Conservation (phyloP, 306 rosid species). For the Elaeagnus macrophylla region DNA sequence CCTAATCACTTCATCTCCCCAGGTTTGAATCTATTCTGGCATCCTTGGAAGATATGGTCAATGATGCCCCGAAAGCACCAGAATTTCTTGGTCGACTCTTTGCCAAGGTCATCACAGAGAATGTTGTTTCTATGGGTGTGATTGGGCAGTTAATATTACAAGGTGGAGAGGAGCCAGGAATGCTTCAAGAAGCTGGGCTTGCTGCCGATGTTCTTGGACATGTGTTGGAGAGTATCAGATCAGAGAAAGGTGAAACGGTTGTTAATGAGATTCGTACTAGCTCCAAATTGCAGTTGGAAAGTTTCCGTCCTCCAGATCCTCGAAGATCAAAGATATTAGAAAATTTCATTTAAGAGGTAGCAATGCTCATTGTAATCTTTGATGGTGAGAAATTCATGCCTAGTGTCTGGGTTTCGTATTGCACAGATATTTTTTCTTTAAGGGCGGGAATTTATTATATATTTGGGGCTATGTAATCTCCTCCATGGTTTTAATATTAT, state of each 20-base stretch:
- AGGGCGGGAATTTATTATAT: constrained; percentile 29
- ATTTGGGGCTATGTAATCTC: constrained; percentile 20
- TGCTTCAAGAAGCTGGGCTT: constrained; percentile 50
- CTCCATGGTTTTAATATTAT: constrained; percentile 35
- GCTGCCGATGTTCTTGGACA: constrained; percentile 76
- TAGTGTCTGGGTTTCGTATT: constrained; percentile 37
- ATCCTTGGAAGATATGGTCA: constrained; percentile 68
- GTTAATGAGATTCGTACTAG: constrained; percentile 30
- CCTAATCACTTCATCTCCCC: constrained; percentile 9
- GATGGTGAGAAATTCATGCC: constrained; percentile 19
- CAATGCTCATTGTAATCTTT: constrained; percentile 53
- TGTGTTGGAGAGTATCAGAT: constrained; percentile 48
- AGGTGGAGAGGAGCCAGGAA: constrained; percentile 77
- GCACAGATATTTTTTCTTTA: constrained; percentile 32
- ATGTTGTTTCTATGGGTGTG: constrained; percentile 44
- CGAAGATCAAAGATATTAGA: constrained; percentile 49
- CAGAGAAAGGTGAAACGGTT: constrained; percentile 50
- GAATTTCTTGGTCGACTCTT: constrained; percentile 67
- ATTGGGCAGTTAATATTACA: constrained; percentile 44
- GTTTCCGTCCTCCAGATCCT: constrained; percentile 53
- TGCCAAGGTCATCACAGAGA: constrained; percentile 41
- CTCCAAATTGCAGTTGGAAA: constrained; percentile 54
- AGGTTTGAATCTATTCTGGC: constrained; percentile 65
- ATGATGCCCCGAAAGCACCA: constrained; percentile 81
- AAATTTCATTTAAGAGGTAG: constrained; percentile 48